Evolutionary conservation across 805 yeast genomes (phyloP).

Genomic region (Suhomyces emberorum): DNA sequence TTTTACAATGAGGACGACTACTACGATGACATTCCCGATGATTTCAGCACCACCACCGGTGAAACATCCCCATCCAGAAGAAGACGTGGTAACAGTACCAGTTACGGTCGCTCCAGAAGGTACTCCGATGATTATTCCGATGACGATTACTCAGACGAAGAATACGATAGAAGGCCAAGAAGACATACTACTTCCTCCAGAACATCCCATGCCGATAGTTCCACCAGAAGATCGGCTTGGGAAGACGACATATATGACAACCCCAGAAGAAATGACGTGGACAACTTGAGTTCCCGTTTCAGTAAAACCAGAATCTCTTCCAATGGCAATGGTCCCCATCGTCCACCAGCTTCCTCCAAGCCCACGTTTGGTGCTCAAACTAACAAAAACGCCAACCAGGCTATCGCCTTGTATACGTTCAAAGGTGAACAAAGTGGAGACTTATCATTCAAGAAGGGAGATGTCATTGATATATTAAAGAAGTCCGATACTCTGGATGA

Average conservation of each 20-base stretch:
- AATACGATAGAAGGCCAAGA: slow-evolving; percentile 16
- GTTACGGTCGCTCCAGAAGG: slow-evolving; percentile 18
- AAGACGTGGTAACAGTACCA: slow-evolving; percentile 13
- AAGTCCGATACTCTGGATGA: slow-evolving; percentile 88
- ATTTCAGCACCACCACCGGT: slow-evolving; percentile 57
- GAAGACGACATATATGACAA: slow-evolving; percentile 82
- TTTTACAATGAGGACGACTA: slow-evolving; percentile 63
- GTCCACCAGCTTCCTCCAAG: slow-evolving; percentile 39
- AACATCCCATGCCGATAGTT: slow-evolving; percentile 5
- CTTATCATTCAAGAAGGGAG: slow-evolving; percentile 90
- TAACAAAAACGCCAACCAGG: slow-evolving; percentile 58
- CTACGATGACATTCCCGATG: slow-evolving; percentile 69
- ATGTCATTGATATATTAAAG: slow-evolving; percentile 80
- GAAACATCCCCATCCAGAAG: slow-evolving; percentile 25
- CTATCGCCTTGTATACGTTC: slow-evolving; percentile 84
- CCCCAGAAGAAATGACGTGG: slow-evolving; percentile 36
- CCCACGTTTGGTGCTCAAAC: slow-evolving; percentile 38
- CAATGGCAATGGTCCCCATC: slow-evolving; percentile 15
- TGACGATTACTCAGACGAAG: slow-evolving; percentile 29
- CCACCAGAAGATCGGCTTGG: slow-evolving; percentile 54
- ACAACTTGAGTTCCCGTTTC: slow-evolving; percentile 33
- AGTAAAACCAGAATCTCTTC: slow-evolving; percentile 26
- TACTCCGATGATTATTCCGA: slow-evolving; percentile 35
- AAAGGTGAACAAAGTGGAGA: slow-evolving; percentile 95
- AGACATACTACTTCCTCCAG: slow-evolving; percentile 12